Base-by-base conservation (phyloP, 2,329 filamentous ascomycete genomes). In the Pseudogymnoascus sp. region DNA sequence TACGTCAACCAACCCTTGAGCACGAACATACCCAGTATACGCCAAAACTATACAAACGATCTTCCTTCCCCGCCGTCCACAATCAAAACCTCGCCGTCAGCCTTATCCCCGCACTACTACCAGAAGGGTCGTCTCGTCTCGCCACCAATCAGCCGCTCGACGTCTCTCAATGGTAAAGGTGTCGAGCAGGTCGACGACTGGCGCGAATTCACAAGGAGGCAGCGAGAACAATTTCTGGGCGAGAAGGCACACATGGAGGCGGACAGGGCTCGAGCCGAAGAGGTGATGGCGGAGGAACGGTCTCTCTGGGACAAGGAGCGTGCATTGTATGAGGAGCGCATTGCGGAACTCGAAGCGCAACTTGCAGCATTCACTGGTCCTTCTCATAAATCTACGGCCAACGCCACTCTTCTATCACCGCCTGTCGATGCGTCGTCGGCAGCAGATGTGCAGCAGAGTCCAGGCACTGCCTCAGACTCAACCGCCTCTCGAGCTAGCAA, bases 201-300 rank as follows among this genome's bases (percentile, higher is more conserved):
- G 67, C 61, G 70, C 32, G 62, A 57, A 14, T 72, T 71, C 58
- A 68, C 70, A 0, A 63, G 67, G 60, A 70, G 67, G 39, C 39
- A 72, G 28, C 62, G 70, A 58, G 63, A 54, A 28, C 71, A 73
- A 60, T 62, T 60, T 59, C 65, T 70, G 50, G 70, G 70, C 39
- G 70, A 72, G 63, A 65, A 66, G 61, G 66, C 67, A 58, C 71
- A 73, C 57, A 69, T 71, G 64, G 37, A 60, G 30, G 70, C 69
- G 6, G 70, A 72, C 47, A 47, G 70, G 59, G 63, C 62, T 11
- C 63, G 70, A 28, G 61, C 64, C 28, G 67, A 70, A 35, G 71
- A 73, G 54, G 64, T 72, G 2, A 69, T 70, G 65, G 68, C 63
- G 1, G 70, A 72, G 60, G 71, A 73, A 65, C 58, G 70, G 58